Percentiles rank a stretch among this genome's conserved stretches.
These are phyloP conservation scores for Podila verticillata DNA, from an alignment of 192 early-diverging fungal species.

Conservation along the genomic window DNA sequence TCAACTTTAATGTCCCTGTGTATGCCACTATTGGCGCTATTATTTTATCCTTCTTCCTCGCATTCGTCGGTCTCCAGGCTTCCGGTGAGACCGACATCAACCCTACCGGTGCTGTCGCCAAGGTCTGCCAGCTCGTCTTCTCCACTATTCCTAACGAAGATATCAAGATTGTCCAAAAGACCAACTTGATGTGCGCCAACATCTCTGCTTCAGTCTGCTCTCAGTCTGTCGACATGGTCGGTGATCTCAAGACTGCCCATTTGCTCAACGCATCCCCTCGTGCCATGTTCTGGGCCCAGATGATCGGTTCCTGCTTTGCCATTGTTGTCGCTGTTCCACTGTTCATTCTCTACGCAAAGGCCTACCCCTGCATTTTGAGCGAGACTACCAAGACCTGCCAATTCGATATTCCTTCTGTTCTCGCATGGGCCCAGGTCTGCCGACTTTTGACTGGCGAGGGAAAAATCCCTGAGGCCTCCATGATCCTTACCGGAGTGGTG, in stretches of 20 bases:
- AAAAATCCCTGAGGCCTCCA: slow-evolving; percentile 43
- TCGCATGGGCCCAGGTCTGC: slow-evolving; percentile 56
- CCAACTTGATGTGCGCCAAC: slow-evolving; percentile 71
- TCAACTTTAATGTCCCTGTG: slow-evolving; percentile 65
- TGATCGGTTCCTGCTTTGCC: slow-evolving; percentile 68
- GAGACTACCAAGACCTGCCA: slow-evolving; percentile 33
- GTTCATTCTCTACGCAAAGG: slow-evolving; percentile 67
- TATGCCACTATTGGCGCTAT: slow-evolving; percentile 68
- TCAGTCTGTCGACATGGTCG: slow-evolving; percentile 76
- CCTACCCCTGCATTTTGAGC: slow-evolving; percentile 70
- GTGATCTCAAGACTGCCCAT: slow-evolving; percentile 77
- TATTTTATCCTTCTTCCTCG: slow-evolving; percentile 69
- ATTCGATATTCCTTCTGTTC: slow-evolving; percentile 53
- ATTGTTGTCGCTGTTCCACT: slow-evolving; percentile 65
- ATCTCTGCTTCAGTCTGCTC: slow-evolving; percentile 64
- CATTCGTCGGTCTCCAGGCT: slow-evolving; percentile 72
- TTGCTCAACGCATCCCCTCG: slow-evolving; percentile 69
- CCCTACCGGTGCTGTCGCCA: slow-evolving; percentile 71
- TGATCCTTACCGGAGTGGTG: slow-evolving; percentile 57
- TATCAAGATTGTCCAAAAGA: slow-evolving; percentile 54
- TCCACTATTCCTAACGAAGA: slow-evolving; percentile 57
- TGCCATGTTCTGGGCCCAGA: slow-evolving; percentile 73
- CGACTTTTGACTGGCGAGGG: slow-evolving; percentile 55
- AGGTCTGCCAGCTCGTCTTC: slow-evolving; percentile 73
- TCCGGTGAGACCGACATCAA: slow-evolving; percentile 76